Conservation (phyloP, 2,329 filamentous ascomycete species). For the Fusarium mundagurra region DNA sequence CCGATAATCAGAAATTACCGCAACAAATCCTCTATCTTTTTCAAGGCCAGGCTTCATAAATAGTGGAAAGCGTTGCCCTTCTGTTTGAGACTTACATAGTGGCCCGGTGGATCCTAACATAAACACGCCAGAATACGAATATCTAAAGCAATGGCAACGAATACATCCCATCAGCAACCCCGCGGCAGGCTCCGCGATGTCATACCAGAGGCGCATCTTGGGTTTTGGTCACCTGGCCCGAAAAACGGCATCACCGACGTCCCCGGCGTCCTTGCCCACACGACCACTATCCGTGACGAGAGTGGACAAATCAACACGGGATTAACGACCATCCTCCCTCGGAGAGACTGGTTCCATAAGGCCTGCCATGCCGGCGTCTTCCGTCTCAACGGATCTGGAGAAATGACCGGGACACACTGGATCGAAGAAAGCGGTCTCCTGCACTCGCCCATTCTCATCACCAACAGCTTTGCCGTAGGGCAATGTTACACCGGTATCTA, state of each 20-base stretch:
- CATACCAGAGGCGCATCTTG: not conserved
- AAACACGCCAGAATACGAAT: accelerated
- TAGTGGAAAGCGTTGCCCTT: accelerated
- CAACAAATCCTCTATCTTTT: accelerated
- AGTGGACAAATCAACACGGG: not conserved
- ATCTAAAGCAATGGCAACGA: not conserved
- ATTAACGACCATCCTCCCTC: not conserved
- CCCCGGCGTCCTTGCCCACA: not conserved
- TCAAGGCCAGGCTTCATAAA: accelerated
- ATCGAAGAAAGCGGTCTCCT: not conserved
- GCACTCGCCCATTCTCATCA: not conserved
- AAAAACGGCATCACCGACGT: not conserved
- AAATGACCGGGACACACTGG: not conserved
- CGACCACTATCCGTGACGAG: not conserved
- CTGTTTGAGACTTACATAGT: accelerated
- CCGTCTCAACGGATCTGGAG: not conserved
- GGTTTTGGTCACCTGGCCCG: not conserved
- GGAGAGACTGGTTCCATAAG: not conserved
- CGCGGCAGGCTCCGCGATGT: not conserved
- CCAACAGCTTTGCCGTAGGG: not conserved
- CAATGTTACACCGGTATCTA: not conserved
- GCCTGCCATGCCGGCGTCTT: not conserved
- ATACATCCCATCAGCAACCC: not conserved
- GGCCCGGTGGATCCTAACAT: accelerated
- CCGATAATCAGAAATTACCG: not conserved